Percentiles rank a stretch among this genome's conserved stretches.
Conservation (phyloP, 2,329 filamentous ascomycete species). For the Beauveria bassiana region DNA sequence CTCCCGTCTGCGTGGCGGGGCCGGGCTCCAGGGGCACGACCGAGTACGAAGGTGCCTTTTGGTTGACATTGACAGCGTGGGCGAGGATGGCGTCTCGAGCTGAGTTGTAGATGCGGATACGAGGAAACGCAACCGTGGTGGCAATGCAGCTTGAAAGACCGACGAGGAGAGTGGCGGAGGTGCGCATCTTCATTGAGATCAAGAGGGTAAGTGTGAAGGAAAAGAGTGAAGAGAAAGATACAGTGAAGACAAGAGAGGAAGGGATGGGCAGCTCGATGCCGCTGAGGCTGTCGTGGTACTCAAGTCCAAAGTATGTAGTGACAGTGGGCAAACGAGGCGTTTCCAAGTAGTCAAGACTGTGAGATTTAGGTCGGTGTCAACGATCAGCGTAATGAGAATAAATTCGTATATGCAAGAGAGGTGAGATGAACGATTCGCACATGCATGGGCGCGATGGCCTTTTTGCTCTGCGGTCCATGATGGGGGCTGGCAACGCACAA, state of each 20-base stretch:
- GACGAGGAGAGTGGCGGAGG: conserved; percentile 21
- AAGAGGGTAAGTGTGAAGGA: not conserved
- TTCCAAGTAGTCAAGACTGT: not conserved
- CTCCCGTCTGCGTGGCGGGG: not conserved
- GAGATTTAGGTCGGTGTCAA: not conserved
- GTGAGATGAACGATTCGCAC: not conserved
- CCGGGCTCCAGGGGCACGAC: conserved; percentile 32
- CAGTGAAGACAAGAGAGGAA: no score
- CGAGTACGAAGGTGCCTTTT: conserved; percentile 27
- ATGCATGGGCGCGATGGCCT: conserved; percentile 7
- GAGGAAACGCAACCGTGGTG: conserved; percentile 21
- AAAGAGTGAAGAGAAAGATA: not conserved
- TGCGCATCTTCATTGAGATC: conserved; percentile 21
- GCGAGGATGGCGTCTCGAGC: conserved; percentile 3
- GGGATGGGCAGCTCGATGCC: not conserved
- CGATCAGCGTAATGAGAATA: not conserved
- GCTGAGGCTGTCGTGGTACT: not conserved
- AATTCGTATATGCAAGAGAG: not conserved
- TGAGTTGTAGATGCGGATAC: conserved; percentile 15
- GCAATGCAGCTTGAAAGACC: conserved; percentile 23
- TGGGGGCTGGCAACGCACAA: not conserved
- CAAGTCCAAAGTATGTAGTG: not conserved
- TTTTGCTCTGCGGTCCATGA: conserved; percentile 3
- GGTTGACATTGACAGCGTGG: not conserved
- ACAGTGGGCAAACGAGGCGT: not conserved